Evolutionary conservation across 225 moss, liverwort and hornwort genomes (phyloP).

Genomic region (Physcomitrellopsis africana): DNA sequence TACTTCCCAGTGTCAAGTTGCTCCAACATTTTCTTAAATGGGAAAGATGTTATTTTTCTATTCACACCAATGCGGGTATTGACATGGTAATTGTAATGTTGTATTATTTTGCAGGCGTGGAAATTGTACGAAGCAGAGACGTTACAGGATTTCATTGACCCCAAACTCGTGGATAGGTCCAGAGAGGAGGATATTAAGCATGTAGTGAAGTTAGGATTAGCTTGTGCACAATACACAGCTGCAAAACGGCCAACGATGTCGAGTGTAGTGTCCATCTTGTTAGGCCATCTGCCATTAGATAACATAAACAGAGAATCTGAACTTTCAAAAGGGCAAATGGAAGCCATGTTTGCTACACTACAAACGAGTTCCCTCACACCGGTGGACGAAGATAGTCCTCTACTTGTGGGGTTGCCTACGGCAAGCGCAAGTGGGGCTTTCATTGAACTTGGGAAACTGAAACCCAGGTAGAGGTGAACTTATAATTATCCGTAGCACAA

Average conservation of each 20-base stretch:
- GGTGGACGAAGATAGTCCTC: conserved; percentile 53
- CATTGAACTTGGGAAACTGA: conserved; percentile 50
- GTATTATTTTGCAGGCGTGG: conserved; percentile 39
- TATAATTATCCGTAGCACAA: background rate
- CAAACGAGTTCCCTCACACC: conserved; percentile 43
- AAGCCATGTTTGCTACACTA: conserved; percentile 39
- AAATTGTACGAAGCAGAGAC: conserved; percentile 31
- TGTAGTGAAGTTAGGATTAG: conserved; percentile 39
- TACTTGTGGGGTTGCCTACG: conserved; percentile 49
- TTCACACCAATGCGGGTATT: background rate
- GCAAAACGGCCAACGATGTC: conserved; percentile 43
- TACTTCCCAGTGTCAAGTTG: no score
- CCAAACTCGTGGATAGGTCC: conserved; percentile 13
- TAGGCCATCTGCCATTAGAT: conserved; percentile 31
- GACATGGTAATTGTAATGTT: background rate
- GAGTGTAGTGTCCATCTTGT: conserved; percentile 29
- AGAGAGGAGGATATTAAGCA: conserved; percentile 31
- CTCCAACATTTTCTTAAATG: background rate
- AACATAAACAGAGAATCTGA: conserved; percentile 32
- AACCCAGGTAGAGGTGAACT: conserved; percentile 31
- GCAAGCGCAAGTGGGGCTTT: conserved; percentile 47
- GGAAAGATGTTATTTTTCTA: background rate
- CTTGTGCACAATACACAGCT: conserved; percentile 47
- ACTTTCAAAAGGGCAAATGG: conserved; percentile 37
- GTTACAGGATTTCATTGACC: conserved; percentile 33